Evolutionary conservation across 805 yeast species (phyloP).

Genomic region (Blastobotrys robertii): DNA sequence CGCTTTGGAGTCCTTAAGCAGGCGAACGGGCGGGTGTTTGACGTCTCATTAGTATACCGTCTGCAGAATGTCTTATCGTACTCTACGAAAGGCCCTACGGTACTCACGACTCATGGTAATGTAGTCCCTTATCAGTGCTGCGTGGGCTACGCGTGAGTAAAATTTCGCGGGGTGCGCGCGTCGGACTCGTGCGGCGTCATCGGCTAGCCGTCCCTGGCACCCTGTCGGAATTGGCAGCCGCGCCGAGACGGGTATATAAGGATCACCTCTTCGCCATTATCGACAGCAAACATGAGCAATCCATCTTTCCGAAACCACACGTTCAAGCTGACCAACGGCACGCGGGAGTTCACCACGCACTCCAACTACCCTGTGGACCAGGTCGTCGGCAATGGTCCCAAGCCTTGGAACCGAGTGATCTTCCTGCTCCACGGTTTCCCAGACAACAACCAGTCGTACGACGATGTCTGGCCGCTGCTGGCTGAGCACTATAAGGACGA

Average conservation of each 20-base stretch:
- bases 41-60: conserved; percentile 36
- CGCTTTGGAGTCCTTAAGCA: conserved; percentile 34
- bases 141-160: too few relatives aligned
- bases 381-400: background rate
- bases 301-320: too few relatives aligned
- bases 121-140: too few relatives aligned
- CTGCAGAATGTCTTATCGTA: too few relatives aligned
- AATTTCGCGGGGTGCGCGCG: background rate
- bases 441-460: conserved; percentile 16
- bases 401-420: background rate
- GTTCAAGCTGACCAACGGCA: background rate
- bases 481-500: background rate
- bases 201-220: background rate
- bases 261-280: too few relatives aligned
- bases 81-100: too few relatives aligned
- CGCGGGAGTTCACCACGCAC: background rate
- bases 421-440: conserved; percentile 22
- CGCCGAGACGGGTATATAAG: too few relatives aligned
- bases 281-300: background rate
- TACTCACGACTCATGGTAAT: background rate
- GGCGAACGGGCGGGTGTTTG: conserved; percentile 42
- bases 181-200: too few relatives aligned
- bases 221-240: background rate
- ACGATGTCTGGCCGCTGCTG: conserved; percentile 8
- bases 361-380: background rate